Percentiles rank a stretch among this genome's conserved stretches.
Conservation (phyloP, 495 filamentous ascomycete genomes). For the Podospora didyma region DNA sequence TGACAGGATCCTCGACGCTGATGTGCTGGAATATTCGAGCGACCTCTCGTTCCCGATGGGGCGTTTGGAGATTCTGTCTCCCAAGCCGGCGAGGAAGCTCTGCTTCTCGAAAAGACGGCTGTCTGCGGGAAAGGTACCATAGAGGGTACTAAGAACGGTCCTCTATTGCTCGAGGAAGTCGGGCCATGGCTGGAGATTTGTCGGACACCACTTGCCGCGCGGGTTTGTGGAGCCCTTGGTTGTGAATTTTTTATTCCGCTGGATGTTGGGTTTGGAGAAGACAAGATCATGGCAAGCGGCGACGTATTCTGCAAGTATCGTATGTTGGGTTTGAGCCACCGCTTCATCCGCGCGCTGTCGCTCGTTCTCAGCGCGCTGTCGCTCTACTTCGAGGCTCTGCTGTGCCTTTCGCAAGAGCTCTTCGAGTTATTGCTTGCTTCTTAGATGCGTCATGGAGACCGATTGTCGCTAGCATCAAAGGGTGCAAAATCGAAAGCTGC, state of each 20-base stretch:
- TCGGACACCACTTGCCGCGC: neutral
- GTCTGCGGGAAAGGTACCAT: neutral
- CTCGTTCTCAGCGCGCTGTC: neutral
- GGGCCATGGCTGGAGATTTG: neutral
- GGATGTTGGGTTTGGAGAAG: neutral
- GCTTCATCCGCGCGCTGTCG: neutral
- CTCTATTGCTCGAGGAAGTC: neutral
- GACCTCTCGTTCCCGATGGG: neutral
- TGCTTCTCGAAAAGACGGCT: neutral
- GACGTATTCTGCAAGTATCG: neutral
- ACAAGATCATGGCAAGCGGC: neutral
- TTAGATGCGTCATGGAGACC: neutral
- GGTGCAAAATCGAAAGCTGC: neutral
- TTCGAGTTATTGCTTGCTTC: neutral
- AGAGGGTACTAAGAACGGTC: neutral
- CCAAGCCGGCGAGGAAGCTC: neutral
- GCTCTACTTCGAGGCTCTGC: no score
- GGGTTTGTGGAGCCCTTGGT: neutral
- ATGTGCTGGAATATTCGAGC: constrained; percentile 7
- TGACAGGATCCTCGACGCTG: constrained; percentile 8
- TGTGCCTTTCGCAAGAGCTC: neutral
- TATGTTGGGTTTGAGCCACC: neutral
- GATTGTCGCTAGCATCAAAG: neutral
- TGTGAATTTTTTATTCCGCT: neutral
- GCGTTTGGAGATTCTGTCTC: neutral